phyloP scores from a whole-genome alignment of 257 asterid species.

The Mitragyna speciosa region DNA sequence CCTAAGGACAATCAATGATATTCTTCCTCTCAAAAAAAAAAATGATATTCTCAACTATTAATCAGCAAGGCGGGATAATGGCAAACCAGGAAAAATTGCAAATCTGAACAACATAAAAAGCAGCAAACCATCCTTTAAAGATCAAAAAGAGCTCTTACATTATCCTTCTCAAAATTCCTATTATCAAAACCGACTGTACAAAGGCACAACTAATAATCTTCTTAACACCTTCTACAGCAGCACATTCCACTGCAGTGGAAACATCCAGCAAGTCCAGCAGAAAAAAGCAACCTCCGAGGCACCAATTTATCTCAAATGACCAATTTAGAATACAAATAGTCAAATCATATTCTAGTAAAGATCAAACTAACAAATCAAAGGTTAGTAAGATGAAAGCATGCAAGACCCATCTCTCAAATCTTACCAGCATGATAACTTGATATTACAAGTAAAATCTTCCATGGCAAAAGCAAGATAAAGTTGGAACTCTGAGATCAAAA shows the following conservation, averaged over 20 bases:
- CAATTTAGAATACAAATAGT: not conserved
- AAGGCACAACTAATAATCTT: conserved; percentile 1
- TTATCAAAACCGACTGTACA: not conserved
- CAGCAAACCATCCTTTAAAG: not conserved
- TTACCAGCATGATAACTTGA: not conserved
- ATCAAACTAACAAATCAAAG: not conserved
- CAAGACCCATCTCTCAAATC: not conserved
- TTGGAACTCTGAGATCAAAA: not conserved
- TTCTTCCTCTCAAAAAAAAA: no score
- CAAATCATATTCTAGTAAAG: not conserved
- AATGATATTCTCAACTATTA: no score
- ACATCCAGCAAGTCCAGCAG: not conserved
- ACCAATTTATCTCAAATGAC: conserved; percentile 22
- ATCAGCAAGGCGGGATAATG: not conserved
- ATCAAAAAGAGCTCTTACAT: not conserved
- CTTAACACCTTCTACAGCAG: not conserved
- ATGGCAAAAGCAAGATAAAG: not conserved
- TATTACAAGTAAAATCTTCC: not conserved
- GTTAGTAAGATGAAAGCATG: not conserved
- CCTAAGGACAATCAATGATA: not conserved
- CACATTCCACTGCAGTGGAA: not conserved
- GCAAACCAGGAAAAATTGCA: no score
- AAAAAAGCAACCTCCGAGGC: conserved; percentile 22
- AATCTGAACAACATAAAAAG: not conserved
- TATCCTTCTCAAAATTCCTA: not conserved